Conservation (phyloP, 345 rosid genomes). For the Draba incana region DNA sequence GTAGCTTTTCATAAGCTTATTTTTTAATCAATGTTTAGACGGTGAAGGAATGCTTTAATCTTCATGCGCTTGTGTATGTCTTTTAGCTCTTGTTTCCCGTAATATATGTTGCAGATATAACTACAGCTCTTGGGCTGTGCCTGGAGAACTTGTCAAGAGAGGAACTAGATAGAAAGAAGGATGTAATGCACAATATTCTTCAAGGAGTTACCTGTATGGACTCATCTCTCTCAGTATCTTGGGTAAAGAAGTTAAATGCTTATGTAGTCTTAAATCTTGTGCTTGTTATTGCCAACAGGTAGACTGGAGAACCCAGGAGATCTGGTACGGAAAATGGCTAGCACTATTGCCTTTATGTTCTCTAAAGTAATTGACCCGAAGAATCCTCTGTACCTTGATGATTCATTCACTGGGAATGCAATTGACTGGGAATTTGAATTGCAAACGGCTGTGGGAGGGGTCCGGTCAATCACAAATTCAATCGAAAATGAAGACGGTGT, state of each 20-base stretch:
- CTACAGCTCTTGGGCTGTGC: conserved; percentile 88
- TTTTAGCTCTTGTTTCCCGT: conserved; percentile 45
- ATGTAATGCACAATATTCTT: conserved; percentile 83
- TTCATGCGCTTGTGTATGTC: conserved; percentile 11
- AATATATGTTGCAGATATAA: conserved; percentile 62
- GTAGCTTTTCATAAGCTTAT: background rate
- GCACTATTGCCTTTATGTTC: conserved; percentile 78
- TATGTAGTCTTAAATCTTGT: conserved; percentile 31
- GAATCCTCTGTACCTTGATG: conserved; percentile 90
- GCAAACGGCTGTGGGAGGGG: conserved; percentile 44
- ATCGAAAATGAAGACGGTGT: conserved; percentile 40
- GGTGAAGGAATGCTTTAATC: conserved; percentile 15
- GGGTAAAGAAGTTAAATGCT: conserved; percentile 26
- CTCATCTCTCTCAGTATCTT: conserved; percentile 42
- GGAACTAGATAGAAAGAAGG: conserved; percentile 73
- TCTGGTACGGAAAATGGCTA: conserved; percentile 84
- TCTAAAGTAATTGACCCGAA: conserved; percentile 90
- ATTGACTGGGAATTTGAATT: conserved; percentile 91
- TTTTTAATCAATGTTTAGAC: conserved; percentile 12
- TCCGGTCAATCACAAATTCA: conserved; percentile 36
- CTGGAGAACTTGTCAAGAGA: conserved; percentile 86
- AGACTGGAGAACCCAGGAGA: conserved; percentile 88
- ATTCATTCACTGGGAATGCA: conserved; percentile 59
- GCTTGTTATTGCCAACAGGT: conserved; percentile 56
- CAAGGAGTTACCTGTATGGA: conserved; percentile 88